phyloP scores from a whole-genome alignment of 2,329 filamentous ascomycete genomes.

The Phoma herbarum region DNA sequence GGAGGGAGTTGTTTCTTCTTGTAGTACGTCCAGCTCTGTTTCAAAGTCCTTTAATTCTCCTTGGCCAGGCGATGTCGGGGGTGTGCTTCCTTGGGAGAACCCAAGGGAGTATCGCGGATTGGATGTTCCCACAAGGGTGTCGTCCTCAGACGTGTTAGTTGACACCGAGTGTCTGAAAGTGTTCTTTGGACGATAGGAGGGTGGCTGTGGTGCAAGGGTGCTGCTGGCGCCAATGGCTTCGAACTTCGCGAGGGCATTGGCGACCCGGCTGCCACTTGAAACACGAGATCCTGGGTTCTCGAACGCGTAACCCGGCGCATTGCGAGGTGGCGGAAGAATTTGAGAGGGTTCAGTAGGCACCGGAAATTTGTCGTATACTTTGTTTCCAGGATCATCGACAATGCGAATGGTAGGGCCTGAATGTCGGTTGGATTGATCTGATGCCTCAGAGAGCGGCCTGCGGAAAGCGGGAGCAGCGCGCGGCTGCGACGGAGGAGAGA shows the following conservation, averaged over 20 bases:
- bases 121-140: slow-evolving; percentile 49
- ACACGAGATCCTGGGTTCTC: slow-evolving; percentile 50
- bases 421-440: slow-evolving; percentile 50
- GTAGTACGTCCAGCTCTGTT: slow-evolving; percentile 45
- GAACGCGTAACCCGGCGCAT: slow-evolving; percentile 50
- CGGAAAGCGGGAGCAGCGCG: slow-evolving; percentile 46
- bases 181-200: slow-evolving; percentile 44
- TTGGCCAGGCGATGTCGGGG: slow-evolving; percentile 47
- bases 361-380: slow-evolving; percentile 52
- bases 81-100: slow-evolving; percentile 52
- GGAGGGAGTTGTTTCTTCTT: slow-evolving; percentile 42
- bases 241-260: slow-evolving; percentile 52
- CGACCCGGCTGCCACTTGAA: slow-evolving; percentile 50
- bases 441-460: slow-evolving; percentile 51
- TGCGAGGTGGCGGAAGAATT: slow-evolving; percentile 51
- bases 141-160: slow-evolving; percentile 51
- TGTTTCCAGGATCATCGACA: slow-evolving; percentile 48
- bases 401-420: slow-evolving; percentile 53
- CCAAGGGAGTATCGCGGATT: slow-evolving; percentile 50
- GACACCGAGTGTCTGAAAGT: slow-evolving; percentile 49
- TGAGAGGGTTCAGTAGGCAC: slow-evolving; percentile 53
- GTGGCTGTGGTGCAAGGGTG: slow-evolving; percentile 44
- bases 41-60: slow-evolving; percentile 42
- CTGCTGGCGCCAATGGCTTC: slow-evolving; percentile 40
- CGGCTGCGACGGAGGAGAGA: slow-evolving; percentile 37